Base-by-base conservation (phyloP, 164 flowering plant species). In the Saururus chinensis region DNA sequence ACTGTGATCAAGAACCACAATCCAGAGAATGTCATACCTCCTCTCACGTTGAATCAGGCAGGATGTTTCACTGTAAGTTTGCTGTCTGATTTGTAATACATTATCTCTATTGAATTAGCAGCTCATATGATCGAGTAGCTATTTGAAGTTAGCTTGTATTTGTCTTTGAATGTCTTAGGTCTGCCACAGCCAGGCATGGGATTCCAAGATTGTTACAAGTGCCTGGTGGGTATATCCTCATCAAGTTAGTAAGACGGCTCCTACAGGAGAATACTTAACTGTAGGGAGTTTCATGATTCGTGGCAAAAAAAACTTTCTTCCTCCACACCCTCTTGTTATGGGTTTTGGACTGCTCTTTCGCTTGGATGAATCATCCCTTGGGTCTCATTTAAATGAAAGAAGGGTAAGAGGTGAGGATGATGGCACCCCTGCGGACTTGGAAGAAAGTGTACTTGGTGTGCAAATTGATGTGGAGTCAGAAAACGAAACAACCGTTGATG, bases 151-250 rank as follows among this genome's bases (percentile, higher is more conserved):
- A 55, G 35, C 49, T 53, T 25, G 20, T 40, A 26, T 21, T 42
- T 60, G 40, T 52, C 16, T 62, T 60, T 60, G 53, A 7, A 11
- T 40, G 48, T n/a, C 71, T 60, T 68, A 92, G 98, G 98, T 92
- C 64, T 92, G 98, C 78, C 91, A 86, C 74, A 92, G 98, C 71
- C 85, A 86, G 66, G 98, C 97, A 61, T 92, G 98, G 98, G 92
- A 92, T 64, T 88, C 98, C 19, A 92, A 92, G 84, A 89, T 92
- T 57, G 89, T 92, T n/a, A 89, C 98, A 49, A 92, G 98, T 80
- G 97, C 98, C 72, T 92, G 98, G 98, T 92, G 98, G 98, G 98
- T 92, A 25, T 85, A 92, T 75, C 97, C 98, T 68, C 87, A 89
- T 75, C 98, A 89, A 75, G 98, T 92, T 60, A 92, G 95, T 75